phyloP scores from a whole-genome alignment of 2,329 filamentous ascomycete genomes.

The Xylariaceae sp. region DNA sequence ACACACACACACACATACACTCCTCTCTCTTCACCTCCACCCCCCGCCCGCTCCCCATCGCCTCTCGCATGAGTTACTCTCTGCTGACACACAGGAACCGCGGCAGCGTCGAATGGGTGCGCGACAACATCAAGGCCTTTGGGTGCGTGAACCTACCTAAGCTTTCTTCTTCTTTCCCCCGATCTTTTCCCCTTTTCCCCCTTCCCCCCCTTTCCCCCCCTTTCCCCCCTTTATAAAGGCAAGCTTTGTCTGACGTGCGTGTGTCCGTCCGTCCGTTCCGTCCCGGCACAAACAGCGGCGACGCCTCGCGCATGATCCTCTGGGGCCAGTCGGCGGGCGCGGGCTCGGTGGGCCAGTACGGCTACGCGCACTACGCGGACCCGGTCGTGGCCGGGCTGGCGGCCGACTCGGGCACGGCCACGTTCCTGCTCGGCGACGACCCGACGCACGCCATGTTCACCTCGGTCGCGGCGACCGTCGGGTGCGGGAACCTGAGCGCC shows the following conservation, averaged over 20 bases:
- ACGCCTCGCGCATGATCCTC: constrained; percentile 34
- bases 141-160: too few species aligned
- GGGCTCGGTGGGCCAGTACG: constrained; percentile 4
- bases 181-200: too few species aligned
- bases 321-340: constrained; percentile 42
- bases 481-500: constrained; percentile 15
- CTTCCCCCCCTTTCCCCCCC: too few species aligned
- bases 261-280: too few species aligned
- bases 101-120: constrained; percentile 40
- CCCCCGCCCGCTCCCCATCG: too few species aligned
- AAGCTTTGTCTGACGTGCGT: too few species aligned
- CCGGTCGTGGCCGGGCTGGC: constrained; percentile 29
- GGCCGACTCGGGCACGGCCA: constrained; percentile 24
- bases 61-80: not conserved
- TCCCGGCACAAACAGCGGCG: too few species aligned
- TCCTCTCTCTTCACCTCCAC: too few species aligned
- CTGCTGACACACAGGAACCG: not conserved
- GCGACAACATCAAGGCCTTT: constrained; percentile 41
- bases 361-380: constrained; percentile 7
- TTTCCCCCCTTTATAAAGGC: too few species aligned
- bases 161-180: too few species aligned
- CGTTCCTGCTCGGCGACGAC: constrained; percentile 28
- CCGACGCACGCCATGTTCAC: constrained; percentile 19
- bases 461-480: constrained; percentile 13
- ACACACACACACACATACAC: too few species aligned